Conservation (phyloP, 805 yeast genomes). For the Schizosaccharomyces octosporus region DNA sequence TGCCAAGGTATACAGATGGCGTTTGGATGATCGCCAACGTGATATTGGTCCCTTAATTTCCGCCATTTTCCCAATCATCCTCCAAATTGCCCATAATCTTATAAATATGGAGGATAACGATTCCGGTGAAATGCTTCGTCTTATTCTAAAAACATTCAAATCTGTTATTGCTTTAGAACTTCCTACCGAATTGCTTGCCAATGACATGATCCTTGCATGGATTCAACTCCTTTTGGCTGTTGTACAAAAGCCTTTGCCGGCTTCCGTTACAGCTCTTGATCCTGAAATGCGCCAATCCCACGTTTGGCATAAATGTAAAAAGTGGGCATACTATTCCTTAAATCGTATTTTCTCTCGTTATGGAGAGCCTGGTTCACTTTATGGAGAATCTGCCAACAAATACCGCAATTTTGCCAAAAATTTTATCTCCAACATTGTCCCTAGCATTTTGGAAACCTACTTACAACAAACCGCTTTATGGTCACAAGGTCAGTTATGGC, state of each 20-base stretch:
- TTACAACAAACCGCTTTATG: conserved; percentile 47
- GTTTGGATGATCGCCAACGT: conserved; percentile 28
- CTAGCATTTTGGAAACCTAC: conserved; percentile 42
- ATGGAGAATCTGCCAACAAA: conserved; percentile 16
- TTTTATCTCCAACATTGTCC: conserved; percentile 37
- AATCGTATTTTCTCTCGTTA: conserved; percentile 30
- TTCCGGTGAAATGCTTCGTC: conserved; percentile 51
- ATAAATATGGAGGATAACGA: conserved; percentile 18
- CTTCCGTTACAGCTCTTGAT: conserved; percentile 25
- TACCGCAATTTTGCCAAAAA: conserved; percentile 36
- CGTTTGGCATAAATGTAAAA: conserved; percentile 54
- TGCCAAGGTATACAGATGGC: conserved; percentile 48
- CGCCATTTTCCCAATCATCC: conserved; percentile 38
- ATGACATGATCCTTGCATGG: conserved; percentile 36
- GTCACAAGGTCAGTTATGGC: conserved; percentile 44
- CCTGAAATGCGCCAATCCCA: conserved; percentile 26
- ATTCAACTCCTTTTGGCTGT: conserved; percentile 49
- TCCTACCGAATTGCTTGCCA: conserved; percentile 36
- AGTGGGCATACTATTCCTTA: conserved; percentile 72
- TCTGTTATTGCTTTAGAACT: conserved; percentile 40
- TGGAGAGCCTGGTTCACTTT: conserved; percentile 6
- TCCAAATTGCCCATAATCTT: conserved; percentile 37
- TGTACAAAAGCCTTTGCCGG: conserved; percentile 35
- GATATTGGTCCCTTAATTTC: conserved; percentile 29
- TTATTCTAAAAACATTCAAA: conserved; percentile 53